Conservation (phyloP, 2,329 filamentous ascomycete genomes). For the Ophiobolus disseminans region DNA sequence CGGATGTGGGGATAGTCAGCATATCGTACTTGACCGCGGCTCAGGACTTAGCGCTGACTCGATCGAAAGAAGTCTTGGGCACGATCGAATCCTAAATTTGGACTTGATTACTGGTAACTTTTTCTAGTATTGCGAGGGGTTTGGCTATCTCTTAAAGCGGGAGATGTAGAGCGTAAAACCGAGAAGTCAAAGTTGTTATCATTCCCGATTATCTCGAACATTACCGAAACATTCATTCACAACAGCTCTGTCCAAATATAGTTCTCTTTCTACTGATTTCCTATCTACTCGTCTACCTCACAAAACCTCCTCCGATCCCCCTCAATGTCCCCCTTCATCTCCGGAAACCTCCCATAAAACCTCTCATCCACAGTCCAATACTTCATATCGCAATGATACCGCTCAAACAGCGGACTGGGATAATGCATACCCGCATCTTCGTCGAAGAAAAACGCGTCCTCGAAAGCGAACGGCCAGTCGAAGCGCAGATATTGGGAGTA, state of each 20-base stretch:
- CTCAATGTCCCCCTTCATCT: conserved; percentile 41
- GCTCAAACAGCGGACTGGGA: conserved; percentile 40
- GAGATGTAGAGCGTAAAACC: too few relatives aligned
- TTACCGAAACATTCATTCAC: too few relatives aligned
- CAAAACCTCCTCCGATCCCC: conserved; percentile 30
- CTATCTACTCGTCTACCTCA: conserved; percentile 2
- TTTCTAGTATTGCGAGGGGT: too few relatives aligned
- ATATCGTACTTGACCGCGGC: conserved; percentile 6
- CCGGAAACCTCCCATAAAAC: conserved; percentile 39
- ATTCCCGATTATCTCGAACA: too few relatives aligned
- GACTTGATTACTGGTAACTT: too few relatives aligned
- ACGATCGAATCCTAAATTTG: neutral
- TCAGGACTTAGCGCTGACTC: conserved; percentile 10
- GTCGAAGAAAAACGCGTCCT: conserved; percentile 41
- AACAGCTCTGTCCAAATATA: neutral
- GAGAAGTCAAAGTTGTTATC: too few relatives aligned
- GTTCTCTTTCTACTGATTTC: neutral
- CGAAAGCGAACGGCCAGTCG: conserved; percentile 43
- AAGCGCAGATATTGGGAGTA: conserved; percentile 39
- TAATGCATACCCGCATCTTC: conserved; percentile 16
- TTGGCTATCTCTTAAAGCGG: too few relatives aligned
- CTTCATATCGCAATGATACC: conserved; percentile 38
- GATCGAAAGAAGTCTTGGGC: neutral
- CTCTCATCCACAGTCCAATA: conserved; percentile 33
- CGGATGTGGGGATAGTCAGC: neutral